Conservation (phyloP, 2,329 filamentous ascomycete species). For the Alternaria ethzedia region DNA sequence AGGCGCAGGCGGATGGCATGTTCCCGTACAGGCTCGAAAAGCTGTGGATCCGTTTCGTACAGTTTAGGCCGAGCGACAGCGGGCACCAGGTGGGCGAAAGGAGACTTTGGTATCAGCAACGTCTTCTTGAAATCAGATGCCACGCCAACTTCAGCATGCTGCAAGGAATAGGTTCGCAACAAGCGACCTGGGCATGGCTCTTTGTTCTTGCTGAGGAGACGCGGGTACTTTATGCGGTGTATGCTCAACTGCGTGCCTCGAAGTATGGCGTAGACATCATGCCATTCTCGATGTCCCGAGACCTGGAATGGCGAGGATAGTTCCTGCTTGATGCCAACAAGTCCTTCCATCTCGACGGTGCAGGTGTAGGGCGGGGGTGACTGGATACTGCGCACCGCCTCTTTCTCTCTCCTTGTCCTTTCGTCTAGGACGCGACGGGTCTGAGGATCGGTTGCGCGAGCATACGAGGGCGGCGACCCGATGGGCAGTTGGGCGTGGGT, state of each 20-base stretch:
- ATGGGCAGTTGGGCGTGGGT: constrained; percentile 42
- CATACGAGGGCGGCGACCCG: constrained; percentile 42
- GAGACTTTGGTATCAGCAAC: constrained; percentile 51
- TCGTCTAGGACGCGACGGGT: constrained; percentile 30
- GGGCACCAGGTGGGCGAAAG: constrained; percentile 55
- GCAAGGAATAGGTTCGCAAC: constrained; percentile 71
- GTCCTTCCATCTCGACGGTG: constrained; percentile 40
- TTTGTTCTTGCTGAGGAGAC: constrained; percentile 54
- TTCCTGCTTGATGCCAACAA: constrained; percentile 66
- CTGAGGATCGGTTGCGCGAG: constrained; percentile 28
- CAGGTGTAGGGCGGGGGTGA: constrained; percentile 47
- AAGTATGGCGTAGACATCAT: constrained; percentile 66
- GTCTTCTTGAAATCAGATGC: constrained; percentile 74
- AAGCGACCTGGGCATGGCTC: constrained; percentile 63
- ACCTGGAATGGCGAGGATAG: constrained; percentile 69
- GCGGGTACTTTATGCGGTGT: constrained; percentile 66
- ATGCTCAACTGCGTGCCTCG: constrained; percentile 73
- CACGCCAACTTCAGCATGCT: constrained; percentile 77
- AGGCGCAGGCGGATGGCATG: constrained; percentile 75
- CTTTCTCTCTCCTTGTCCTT: constrained; percentile 27
- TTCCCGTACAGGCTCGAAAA: constrained; percentile 55
- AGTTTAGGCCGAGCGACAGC: constrained; percentile 46
- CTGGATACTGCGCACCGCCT: constrained; percentile 18
- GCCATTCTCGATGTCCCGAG: constrained; percentile 69
- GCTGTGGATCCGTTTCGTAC: constrained; percentile 54